Evolutionary conservation across 2,329 filamentous ascomycete genomes (phyloP).

Genomic region (Ophiocordyceps camponoti-rufipedis): DNA sequence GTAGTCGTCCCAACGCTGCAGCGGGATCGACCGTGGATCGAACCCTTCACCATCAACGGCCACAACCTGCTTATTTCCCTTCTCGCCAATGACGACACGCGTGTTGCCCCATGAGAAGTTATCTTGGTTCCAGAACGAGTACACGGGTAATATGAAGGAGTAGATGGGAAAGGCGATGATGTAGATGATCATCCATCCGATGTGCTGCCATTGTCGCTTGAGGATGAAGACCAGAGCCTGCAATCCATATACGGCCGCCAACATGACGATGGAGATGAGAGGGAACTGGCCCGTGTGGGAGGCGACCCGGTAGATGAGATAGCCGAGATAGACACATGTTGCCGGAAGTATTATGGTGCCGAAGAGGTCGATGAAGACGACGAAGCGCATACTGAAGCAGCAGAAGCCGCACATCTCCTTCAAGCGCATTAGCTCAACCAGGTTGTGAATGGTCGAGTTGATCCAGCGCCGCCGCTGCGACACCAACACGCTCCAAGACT

Average conservation of each 20-base stretch:
- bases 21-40: constrained; percentile 77
- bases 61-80: constrained; percentile 79
- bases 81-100: constrained; percentile 87
- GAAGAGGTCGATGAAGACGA: constrained; percentile 86
- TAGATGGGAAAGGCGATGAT: constrained; percentile 82
- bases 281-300: constrained; percentile 41
- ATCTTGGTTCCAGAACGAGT: constrained; percentile 99
- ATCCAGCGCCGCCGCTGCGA: constrained; percentile 99
- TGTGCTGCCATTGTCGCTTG: constrained; percentile 97
- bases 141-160: constrained; percentile 74
- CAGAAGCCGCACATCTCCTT: constrained; percentile 96
- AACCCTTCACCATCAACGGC: constrained; percentile 98
- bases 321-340: constrained; percentile 86
- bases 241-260: constrained; percentile 91
- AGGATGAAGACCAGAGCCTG: constrained; percentile 95
- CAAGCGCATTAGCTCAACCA: constrained; percentile 86
- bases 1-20: constrained; percentile 99
- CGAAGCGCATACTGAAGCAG: constrained; percentile 98
- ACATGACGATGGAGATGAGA: constrained; percentile 68
- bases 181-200: constrained; percentile 98
- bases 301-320: constrained; percentile 79
- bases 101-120: constrained; percentile 99
- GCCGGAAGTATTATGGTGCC: constrained; percentile 87
- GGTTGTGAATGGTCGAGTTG: constrained; percentile 96
- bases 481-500: constrained; percentile 85